Evolutionary conservation across 2,329 filamentous ascomycete species (phyloP), one percentile per base, ranked within the genome.

Genomic region (Pyricularia grisea): DNA sequence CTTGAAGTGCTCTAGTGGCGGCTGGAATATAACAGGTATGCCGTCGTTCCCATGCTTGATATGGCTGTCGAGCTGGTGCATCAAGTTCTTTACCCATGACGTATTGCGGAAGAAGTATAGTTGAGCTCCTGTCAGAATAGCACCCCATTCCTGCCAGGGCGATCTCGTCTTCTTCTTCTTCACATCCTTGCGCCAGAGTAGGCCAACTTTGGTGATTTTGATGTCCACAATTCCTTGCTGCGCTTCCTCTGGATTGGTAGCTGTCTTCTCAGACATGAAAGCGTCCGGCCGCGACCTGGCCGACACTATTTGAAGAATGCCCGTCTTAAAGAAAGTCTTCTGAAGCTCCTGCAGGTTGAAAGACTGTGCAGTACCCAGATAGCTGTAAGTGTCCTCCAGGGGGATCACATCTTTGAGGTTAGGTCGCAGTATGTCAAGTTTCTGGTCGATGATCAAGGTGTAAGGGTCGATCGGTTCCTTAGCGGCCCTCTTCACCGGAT

Each of bases 121-220:
- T 75, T 97, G 94, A 6, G 95, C 96, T n/a, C 94, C 93, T 0
- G 95, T 99, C 33, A 99, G 85, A 70, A 99, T 91, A 28, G 93
- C 95, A 68, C 95, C 95, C 95, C 95, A 99, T 84, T 99, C 95
- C 76, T 97, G 94, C 95, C 95, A 99, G 1, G 95, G 94, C 12
- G 94, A 97, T 63, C 94, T 87, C 0, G 93, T 91, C 79, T 96
- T 97, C 80, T 95, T 94, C 80, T 94, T 97, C 81, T 97, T 97
- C 1, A 86, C 82, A 72, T 97, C 93, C 77, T 99, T 99, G 64
- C 95, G 89, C 95, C 95, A 99, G 36, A 99, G 78, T 1, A 97
- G 82, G 4, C 95, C 95, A 67, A 99, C 94, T 78, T 98, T 99
- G 64, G 94, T 97, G 65, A 98, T 91, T 74, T 97, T 97, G 76